Percentiles rank a stretch among this genome's conserved stretches.
These are phyloP conservation scores for Gloeopeniophorella convolvens DNA, from an alignment of 768 basidiomycete genomes.

Conservation along the genomic window DNA sequence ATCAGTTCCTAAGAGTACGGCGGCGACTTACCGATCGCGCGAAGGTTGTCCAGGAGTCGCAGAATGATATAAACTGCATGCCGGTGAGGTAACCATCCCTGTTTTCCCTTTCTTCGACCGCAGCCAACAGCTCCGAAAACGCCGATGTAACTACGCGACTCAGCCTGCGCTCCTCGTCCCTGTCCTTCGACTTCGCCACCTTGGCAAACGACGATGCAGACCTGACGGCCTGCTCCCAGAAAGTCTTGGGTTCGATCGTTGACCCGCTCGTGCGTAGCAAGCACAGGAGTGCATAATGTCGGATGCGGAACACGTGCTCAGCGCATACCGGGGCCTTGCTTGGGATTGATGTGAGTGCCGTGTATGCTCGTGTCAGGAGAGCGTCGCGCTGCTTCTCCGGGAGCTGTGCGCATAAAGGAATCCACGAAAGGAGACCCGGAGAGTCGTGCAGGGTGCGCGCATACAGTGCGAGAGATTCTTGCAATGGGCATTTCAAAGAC, in stretches of 20 bases:
- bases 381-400: slow-evolving; percentile 51
- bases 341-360: slow-evolving; percentile 35
- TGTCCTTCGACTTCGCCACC: slow-evolving; percentile 1
- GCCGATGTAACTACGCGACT: slow-evolving; percentile 33
- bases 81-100: slow-evolving; percentile 39
- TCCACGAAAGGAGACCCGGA: slow-evolving; percentile 47
- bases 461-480: slow-evolving; percentile 24
- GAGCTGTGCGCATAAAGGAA: slow-evolving; percentile 37
- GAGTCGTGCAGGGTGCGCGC: slow-evolving; percentile 27
- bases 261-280: slow-evolving; percentile 42
- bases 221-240: slow-evolving; percentile 66
- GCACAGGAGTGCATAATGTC: slow-evolving; percentile 41
- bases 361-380: slow-evolving; percentile 55
- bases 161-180: slow-evolving; percentile 10
- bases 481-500: slow-evolving; percentile 13
- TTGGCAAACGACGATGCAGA: slow-evolving; percentile 39
- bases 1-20: neutral
- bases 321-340: slow-evolving; percentile 18
- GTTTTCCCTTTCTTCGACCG: slow-evolving; percentile 34
- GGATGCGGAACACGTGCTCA: slow-evolving; percentile 30
- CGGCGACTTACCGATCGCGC: slow-evolving; percentile 49
- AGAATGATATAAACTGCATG: slow-evolving; percentile 51
- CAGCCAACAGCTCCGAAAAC: slow-evolving; percentile 39
- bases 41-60: slow-evolving; percentile 66
- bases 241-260: slow-evolving; percentile 42